A percentile compares a stretch with the other conserved stretches of the same genome.
Conservation (phyloP, 805 yeast species). For the Starmerella stigmatis region DNA sequence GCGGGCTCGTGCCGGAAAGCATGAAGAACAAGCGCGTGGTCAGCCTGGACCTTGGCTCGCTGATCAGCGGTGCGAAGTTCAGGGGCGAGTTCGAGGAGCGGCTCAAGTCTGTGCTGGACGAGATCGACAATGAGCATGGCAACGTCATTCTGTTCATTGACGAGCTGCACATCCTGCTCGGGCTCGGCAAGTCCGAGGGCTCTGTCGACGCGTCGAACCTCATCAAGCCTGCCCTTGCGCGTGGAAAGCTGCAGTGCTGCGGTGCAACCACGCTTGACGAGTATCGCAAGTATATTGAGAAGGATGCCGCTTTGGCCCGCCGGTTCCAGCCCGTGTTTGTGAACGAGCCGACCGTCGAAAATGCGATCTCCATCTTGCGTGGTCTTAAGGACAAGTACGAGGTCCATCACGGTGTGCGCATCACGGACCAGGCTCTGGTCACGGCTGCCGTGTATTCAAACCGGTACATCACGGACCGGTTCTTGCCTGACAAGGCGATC, state of each 20-base stretch:
- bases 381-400: constrained; percentile 92
- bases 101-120: constrained; percentile 93
- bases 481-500: constrained; percentile 91
- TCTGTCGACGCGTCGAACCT: constrained; percentile 91
- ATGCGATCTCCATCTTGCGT: constrained; percentile 80
- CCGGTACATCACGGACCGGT: constrained; percentile 83
- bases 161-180: constrained; percentile 98
- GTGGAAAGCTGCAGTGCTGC: constrained; percentile 85
- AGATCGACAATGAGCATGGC: constrained; percentile 76
- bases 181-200: constrained; percentile 95
- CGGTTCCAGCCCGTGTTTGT: constrained; percentile 82
- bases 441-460: constrained; percentile 86
- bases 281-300: constrained; percentile 83
- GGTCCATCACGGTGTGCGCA: constrained; percentile 95
- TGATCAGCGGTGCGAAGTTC: constrained; percentile 90
- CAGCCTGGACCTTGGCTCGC: constrained; percentile 75
- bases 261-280: constrained; percentile 96
- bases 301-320: constrained; percentile 91
- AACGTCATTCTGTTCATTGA: constrained; percentile 88
- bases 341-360: constrained; percentile 81
- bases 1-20: constrained; percentile 89
- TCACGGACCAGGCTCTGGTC: constrained; percentile 83
- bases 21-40: constrained; percentile 78
- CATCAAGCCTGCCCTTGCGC: constrained; percentile 84
- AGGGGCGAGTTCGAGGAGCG: constrained; percentile 95